These are phyloP conservation scores for Leucocoprinus leucothites DNA, from an alignment of 768 basidiomycete species.

Conservation along the genomic window DNA sequence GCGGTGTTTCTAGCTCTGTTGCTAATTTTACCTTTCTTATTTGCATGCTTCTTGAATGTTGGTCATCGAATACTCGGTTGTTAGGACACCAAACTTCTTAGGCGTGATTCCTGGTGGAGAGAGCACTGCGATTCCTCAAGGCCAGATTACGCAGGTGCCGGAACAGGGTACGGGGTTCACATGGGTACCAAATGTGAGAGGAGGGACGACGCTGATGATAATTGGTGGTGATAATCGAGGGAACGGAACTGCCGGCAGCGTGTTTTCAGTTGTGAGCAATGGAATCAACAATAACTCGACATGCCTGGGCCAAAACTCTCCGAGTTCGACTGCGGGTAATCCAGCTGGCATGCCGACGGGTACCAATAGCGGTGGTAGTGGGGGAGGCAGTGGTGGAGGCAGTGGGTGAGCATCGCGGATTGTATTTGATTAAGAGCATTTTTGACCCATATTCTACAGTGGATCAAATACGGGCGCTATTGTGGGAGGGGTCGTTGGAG, in stretches of 20 bases:
- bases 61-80: not conserved
- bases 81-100: conserved; percentile 56
- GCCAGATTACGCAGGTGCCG: conserved; percentile 38
- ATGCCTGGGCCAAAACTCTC: conserved; percentile 59
- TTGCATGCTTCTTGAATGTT: not conserved
- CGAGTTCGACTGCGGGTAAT: conserved; percentile 72
- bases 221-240: conserved; percentile 68
- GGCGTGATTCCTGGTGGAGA: conserved; percentile 80
- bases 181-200: conserved; percentile 64
- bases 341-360: conserved; percentile 62
- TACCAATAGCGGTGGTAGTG: conserved; percentile 55
- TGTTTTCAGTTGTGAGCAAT: conserved; percentile 48
- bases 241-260: conserved; percentile 67
- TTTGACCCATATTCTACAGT: not conserved
- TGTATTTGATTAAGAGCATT: not conserved
- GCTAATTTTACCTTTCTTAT: not conserved
- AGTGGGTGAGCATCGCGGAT: conserved; percentile 11
- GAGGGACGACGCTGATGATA: conserved; percentile 63
- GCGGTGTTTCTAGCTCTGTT: not conserved
- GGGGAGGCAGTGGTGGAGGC: conserved; percentile 25
- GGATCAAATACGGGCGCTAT: conserved; percentile 45
- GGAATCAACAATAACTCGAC: conserved; percentile 45
- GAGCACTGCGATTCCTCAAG: conserved; percentile 62
- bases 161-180: conserved; percentile 59
- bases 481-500: conserved; percentile 49